Evolutionary conservation across 1,284 basidiomycete species (phyloP).

Genomic region (Somion occarium): DNA sequence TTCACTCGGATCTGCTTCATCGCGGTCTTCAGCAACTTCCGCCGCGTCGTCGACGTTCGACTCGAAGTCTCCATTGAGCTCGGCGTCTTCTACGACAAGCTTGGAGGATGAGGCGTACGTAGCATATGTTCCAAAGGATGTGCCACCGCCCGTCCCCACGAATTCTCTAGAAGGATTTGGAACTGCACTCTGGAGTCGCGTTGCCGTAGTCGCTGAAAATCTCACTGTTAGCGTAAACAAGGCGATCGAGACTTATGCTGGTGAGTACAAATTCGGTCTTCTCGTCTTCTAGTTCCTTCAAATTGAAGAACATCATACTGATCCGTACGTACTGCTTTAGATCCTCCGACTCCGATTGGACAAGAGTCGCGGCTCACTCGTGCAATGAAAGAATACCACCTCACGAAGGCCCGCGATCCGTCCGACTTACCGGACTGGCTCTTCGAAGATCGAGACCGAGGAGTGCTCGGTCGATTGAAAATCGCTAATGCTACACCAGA

Average conservation of each 20-base stretch:
- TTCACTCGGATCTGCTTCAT: background rate
- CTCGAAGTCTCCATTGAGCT: background rate
- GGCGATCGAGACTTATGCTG: slow-evolving; percentile 45
- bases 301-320: background rate
- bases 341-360: slow-evolving; percentile 42
- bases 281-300: background rate
- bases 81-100: slow-evolving; percentile 4
- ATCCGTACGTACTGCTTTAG: slow-evolving; percentile 2
- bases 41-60: slow-evolving; percentile 2
- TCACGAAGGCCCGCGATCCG: slow-evolving; percentile 51
- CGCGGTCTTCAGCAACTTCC: background rate
- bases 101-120: slow-evolving; percentile 6
- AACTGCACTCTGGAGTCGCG: slow-evolving; percentile 47
- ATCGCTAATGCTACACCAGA: slow-evolving; percentile 8
- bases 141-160: background rate
- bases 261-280: slow-evolving; percentile 41
- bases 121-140: slow-evolving; percentile 8
- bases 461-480: slow-evolving; percentile 19
- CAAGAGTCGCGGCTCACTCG: slow-evolving; percentile 55
- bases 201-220: slow-evolving; percentile 47
- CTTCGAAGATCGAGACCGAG: slow-evolving; percentile 53
- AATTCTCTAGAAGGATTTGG: slow-evolving; percentile 31
- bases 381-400: slow-evolving; percentile 66
- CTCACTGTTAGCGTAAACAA: slow-evolving; percentile 55
- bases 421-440: slow-evolving; percentile 66